These are phyloP conservation scores for Cerioporus squamosus DNA, from an alignment of 1,284 basidiomycete genomes.

Conservation along the genomic window DNA sequence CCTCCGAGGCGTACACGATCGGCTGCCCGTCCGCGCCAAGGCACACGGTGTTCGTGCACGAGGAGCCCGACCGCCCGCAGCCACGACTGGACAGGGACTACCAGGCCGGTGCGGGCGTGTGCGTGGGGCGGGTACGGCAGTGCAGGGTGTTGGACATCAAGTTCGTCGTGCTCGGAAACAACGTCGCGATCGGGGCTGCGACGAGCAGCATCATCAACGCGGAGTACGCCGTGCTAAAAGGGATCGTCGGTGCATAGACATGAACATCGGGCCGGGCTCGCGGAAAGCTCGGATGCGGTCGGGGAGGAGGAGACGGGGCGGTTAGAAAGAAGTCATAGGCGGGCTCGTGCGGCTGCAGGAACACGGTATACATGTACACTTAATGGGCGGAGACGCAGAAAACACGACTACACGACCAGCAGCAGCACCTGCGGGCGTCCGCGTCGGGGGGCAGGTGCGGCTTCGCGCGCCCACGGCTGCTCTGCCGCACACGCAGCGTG, in stretches of 20 bases:
- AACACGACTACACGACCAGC: constrained; percentile 9
- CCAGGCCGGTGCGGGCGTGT: constrained; percentile 92
- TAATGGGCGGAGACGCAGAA: not conserved
- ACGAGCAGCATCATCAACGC: constrained; percentile 99
- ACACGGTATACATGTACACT: too few relatives aligned
- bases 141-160: constrained; percentile 95
- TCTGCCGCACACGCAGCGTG: not conserved
- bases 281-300: not conserved
- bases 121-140: constrained; percentile 89
- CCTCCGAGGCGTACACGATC: constrained; percentile 79
- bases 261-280: not conserved
- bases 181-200: constrained; percentile 95
- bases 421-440: not conserved
- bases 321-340: constrained; percentile 3
- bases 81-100: constrained; percentile 91
- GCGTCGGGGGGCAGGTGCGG: not conserved
- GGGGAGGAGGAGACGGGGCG: constrained; percentile 9
- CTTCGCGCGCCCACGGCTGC: not conserved
- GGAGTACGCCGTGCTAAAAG: constrained; percentile 90
- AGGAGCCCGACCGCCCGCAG: constrained; percentile 93
- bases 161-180: constrained; percentile 94
- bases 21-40: constrained; percentile 87
- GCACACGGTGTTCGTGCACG: constrained; percentile 90
- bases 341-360: too few relatives aligned
- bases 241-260: constrained; percentile 45